These are phyloP conservation scores for Pelagophyceae sp. DNA, from an alignment of 352 stramenopile genomes.

Conservation along the genomic window DNA sequence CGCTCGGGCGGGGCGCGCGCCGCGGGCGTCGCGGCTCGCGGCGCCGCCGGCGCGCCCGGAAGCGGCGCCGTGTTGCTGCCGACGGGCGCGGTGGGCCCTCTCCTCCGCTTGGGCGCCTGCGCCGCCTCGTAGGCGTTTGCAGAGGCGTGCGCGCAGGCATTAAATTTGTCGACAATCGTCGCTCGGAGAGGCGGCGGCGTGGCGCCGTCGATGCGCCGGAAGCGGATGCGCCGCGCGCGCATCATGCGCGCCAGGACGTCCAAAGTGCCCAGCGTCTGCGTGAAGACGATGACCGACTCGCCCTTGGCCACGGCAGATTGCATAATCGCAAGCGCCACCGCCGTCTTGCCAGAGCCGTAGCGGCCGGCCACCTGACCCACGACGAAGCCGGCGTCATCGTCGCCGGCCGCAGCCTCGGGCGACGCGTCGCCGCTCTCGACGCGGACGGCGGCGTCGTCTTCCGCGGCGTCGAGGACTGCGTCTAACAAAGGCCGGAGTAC, in stretches of 20 bases:
- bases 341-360: constrained; percentile 5
- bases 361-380: not conserved
- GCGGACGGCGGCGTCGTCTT: not conserved
- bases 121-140: constrained; percentile 69
- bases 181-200: not conserved
- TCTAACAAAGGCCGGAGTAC: not conserved
- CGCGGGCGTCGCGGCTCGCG: not conserved
- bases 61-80: not conserved
- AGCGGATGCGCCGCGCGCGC: constrained; percentile 34
- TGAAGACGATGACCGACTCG: constrained; percentile 12
- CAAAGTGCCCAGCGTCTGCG: constrained; percentile 38
- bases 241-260: constrained; percentile 61
- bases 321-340: not conserved
- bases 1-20: not conserved
- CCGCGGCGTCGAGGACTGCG: not conserved
- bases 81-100: too few relatives aligned
- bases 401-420: too few relatives aligned
- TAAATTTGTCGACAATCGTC: constrained; percentile 50
- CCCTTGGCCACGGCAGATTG: not conserved
- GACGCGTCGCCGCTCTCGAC: too few relatives aligned
- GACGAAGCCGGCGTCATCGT: not conserved
- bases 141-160: constrained; percentile 43
- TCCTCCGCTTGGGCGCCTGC: too few relatives aligned
- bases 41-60: not conserved
- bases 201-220: constrained; percentile 7